Evolutionary conservation across 768 basidiomycete species (phyloP).

Genomic region (Pleurotus djamor): DNA sequence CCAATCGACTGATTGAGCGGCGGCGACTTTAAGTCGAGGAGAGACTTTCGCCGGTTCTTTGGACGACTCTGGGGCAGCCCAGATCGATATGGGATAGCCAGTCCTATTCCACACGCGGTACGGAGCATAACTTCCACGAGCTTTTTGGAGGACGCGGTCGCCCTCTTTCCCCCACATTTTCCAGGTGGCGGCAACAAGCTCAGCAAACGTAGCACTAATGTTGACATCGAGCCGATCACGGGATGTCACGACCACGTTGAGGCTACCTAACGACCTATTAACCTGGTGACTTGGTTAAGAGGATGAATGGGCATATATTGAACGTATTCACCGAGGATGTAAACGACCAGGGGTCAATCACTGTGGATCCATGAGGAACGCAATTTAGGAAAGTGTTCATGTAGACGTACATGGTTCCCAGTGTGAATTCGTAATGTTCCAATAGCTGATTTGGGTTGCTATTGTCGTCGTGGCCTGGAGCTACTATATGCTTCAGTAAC

Average conservation of each 20-base stretch:
- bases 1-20: slow-evolving; percentile 87
- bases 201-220: slow-evolving; percentile 86
- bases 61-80: slow-evolving; percentile 75
- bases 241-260: slow-evolving; percentile 65
- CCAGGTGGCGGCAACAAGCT: slow-evolving; percentile 72
- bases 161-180: slow-evolving; percentile 77
- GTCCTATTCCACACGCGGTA: slow-evolving; percentile 92
- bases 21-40: slow-evolving; percentile 47
- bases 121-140: slow-evolving; percentile 88
- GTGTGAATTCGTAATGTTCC: slow-evolving; percentile 96
- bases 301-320: neutral
- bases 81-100: slow-evolving; percentile 80
- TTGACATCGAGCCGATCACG: slow-evolving; percentile 89
- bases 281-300: slow-evolving; percentile 33
- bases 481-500: slow-evolving; percentile 33
- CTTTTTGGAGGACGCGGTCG: slow-evolving; percentile 67
- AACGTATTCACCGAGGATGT: slow-evolving; percentile 53
- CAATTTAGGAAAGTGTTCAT: neutral
- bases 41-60: slow-evolving; percentile 41
- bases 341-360: slow-evolving; percentile 97
- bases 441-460: slow-evolving; percentile 86
- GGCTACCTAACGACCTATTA: slow-evolving; percentile 50
- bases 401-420: slow-evolving; percentile 84
- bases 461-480: slow-evolving; percentile 82
- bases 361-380: slow-evolving; percentile 30